These are phyloP conservation scores for Biscogniauxia marginata DNA, from an alignment of 2,329 filamentous ascomycete species.

Conservation along the genomic window DNA sequence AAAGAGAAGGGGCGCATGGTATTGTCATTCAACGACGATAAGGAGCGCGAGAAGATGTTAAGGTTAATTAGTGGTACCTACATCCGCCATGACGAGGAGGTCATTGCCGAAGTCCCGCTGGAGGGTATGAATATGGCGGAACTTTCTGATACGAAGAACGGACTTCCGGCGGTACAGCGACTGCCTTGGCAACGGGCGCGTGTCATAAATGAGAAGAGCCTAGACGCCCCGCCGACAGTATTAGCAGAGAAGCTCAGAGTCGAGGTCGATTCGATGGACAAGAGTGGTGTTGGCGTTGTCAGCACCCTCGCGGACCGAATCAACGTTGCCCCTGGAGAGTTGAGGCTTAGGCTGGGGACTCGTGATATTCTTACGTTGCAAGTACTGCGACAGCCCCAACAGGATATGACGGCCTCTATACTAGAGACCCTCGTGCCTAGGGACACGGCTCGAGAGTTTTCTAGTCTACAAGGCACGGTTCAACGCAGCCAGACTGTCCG, in stretches of 20 bases:
- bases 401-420: conserved; percentile 74
- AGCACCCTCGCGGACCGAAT: conserved; percentile 81
- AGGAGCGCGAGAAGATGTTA: conserved; percentile 69
- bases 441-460: conserved; percentile 62
- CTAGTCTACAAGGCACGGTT: conserved; percentile 57
- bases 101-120: conserved; percentile 68
- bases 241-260: conserved; percentile 75
- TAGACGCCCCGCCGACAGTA: conserved; percentile 65
- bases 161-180: conserved; percentile 48
- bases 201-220: conserved; percentile 70
- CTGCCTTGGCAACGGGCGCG: conserved; percentile 65
- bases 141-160: conserved; percentile 47
- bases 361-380: conserved; percentile 61
- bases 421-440: conserved; percentile 64
- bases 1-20: conserved; percentile 69
- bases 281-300: conserved; percentile 31
- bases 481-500: conserved; percentile 63
- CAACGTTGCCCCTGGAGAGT: conserved; percentile 75
- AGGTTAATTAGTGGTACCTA: conserved; percentile 70
- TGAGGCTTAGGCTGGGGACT: conserved; percentile 65
- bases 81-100: conserved; percentile 64
- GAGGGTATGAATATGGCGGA: conserved; percentile 62
- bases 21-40: conserved; percentile 72
- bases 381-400: conserved; percentile 69
- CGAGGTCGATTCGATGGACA: conserved; percentile 69